phyloP scores from a whole-genome alignment of 2,329 filamentous ascomycete genomes.

The Diaporthe citrichinensis region DNA sequence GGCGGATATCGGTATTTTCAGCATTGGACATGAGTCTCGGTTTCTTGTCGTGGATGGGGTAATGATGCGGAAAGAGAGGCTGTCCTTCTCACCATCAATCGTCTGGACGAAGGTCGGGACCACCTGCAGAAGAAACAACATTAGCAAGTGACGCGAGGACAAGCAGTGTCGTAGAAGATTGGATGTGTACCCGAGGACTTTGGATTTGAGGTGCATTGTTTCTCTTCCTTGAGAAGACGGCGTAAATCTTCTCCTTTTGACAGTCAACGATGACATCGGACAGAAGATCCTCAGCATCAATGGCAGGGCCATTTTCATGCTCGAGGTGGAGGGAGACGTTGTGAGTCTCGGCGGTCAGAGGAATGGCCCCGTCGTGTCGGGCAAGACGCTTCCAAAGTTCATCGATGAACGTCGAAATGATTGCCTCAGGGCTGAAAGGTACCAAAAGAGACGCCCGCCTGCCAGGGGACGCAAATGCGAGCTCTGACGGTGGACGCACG shows the following conservation, averaged over 20 bases:
- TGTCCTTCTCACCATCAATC: neutral
- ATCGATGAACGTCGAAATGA: neutral
- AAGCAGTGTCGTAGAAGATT: neutral
- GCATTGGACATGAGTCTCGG: neutral
- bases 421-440: constrained; percentile 17
- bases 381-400: constrained; percentile 24
- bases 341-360: constrained; percentile 12
- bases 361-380: neutral
- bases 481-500: constrained; percentile 15
- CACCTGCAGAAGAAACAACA: neutral
- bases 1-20: neutral
- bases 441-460: neutral
- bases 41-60: neutral
- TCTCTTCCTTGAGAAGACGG: neutral
- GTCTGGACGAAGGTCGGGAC: neutral
- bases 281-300: constrained; percentile 7
- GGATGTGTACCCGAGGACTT: neutral
- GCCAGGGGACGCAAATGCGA: neutral
- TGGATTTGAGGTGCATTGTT: neutral
- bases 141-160: neutral
- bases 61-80: constrained; percentile 11
- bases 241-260: constrained; percentile 3
- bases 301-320: neutral
- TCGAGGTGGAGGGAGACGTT: constrained; percentile 8
- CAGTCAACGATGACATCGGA: constrained; percentile 4